Conservation (phyloP, 2,329 filamentous ascomycete species). For the Aspergillus sp. region DNA sequence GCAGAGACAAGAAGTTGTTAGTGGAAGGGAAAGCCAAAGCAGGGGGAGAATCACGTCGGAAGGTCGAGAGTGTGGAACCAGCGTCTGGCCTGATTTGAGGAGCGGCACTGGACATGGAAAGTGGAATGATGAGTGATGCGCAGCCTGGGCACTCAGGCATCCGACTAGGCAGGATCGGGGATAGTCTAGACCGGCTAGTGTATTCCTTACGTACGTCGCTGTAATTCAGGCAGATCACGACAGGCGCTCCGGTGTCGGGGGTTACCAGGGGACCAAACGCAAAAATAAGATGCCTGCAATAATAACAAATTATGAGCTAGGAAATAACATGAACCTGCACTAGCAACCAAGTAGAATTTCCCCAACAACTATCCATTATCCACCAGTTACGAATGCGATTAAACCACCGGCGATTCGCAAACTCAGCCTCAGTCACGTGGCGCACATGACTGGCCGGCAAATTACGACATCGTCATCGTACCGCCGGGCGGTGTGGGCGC, state of each 20-base stretch:
- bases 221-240: conserved; percentile 16
- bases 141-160: conserved; percentile 23
- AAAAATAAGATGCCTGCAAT: too few relatives aligned
- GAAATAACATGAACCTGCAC: too few relatives aligned
- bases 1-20: conserved; percentile 14
- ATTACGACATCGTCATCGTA: conserved; percentile 1
- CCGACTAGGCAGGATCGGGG: conserved; percentile 8
- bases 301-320: too few relatives aligned
- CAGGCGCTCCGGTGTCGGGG: conserved; percentile 16
- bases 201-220: conserved; percentile 1
- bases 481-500: conserved; percentile 5
- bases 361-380: not conserved
- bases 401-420: not conserved
- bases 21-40: conserved; percentile 10
- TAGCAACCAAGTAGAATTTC: too few relatives aligned
- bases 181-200: not conserved
- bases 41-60: conserved; percentile 21
- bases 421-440: conserved; percentile 8
- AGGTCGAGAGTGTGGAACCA: conserved; percentile 22
- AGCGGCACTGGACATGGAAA: not conserved
- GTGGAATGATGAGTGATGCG: conserved; percentile 12
- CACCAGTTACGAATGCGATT: not conserved
- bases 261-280: not conserved
- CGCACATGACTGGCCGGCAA: conserved; percentile 3
- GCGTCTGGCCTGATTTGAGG: conserved; percentile 8